A percentile compares a stretch with the other conserved stretches of the same genome.
These are phyloP conservation scores for Davidsoniella virescens DNA, from an alignment of 2,329 filamentous ascomycete species.

Conservation along the genomic window DNA sequence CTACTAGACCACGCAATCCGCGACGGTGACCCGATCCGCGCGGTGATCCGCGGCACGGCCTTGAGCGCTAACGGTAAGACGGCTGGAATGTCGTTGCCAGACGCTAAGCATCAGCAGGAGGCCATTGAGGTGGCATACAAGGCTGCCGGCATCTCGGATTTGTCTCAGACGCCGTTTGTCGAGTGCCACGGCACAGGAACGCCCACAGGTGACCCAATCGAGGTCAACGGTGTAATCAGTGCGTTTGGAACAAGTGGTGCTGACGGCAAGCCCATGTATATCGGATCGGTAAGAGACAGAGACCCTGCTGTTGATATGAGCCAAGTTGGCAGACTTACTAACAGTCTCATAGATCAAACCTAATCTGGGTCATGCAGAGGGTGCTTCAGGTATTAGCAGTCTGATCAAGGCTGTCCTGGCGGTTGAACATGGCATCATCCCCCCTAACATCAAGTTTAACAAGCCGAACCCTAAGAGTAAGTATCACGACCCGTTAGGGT, in stretches of 20 bases:
- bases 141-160: slow-evolving; percentile 16
- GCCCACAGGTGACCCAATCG: slow-evolving; percentile 18
- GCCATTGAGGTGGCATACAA: slow-evolving; percentile 21
- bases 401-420: slow-evolving; percentile 18
- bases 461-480: slow-evolving; percentile 12
- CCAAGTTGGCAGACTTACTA: too few relatives aligned
- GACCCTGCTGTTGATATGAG: background rate
- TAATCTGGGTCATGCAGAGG: slow-evolving; percentile 17
- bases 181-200: slow-evolving; percentile 21
- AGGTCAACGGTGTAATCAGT: slow-evolving; percentile 22
- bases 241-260: slow-evolving; percentile 26
- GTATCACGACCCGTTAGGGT: too few relatives aligned
- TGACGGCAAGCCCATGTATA: slow-evolving; percentile 26
- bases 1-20: slow-evolving; percentile 25
- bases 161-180: slow-evolving; percentile 10
- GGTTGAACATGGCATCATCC: slow-evolving; percentile 16
- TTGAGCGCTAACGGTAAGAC: slow-evolving; percentile 26
- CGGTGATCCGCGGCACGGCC: slow-evolving; percentile 21
- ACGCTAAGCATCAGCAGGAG: slow-evolving; percentile 18
- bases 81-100: slow-evolving; percentile 17
- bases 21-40: slow-evolving; percentile 25
- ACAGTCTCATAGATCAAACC: slow-evolving; percentile 15
- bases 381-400: slow-evolving; percentile 15
- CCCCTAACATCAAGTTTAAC: slow-evolving; percentile 16
- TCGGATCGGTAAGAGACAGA: slow-evolving; percentile 23